These are phyloP conservation scores for Gymnopus androsaceus DNA, from an alignment of 1,284 basidiomycete species.

Conservation along the genomic window DNA sequence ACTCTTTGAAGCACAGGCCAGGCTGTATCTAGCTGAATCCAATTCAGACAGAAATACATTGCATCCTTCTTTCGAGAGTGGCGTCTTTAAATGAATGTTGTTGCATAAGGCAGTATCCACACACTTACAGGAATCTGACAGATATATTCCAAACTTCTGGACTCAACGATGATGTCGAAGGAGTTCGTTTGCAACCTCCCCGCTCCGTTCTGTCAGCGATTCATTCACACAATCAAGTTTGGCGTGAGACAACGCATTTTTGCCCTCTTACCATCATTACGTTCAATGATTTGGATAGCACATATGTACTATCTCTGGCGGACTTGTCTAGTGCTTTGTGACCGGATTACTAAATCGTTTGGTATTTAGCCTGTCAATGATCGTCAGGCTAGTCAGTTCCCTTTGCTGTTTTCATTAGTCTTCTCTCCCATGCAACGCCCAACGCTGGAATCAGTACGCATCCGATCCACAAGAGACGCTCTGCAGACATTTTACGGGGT, in stretches of 20 bases:
- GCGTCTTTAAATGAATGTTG: no score
- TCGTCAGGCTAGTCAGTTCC: slow-evolving; percentile 20
- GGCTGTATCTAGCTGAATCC: no score
- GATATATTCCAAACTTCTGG: slow-evolving; percentile 21
- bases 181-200: slow-evolving; percentile 34
- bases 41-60: no score
- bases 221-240: slow-evolving; percentile 22
- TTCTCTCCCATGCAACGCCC: slow-evolving; percentile 59
- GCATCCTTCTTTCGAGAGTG: no score
- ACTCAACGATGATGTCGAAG: slow-evolving; percentile 34
- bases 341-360: not conserved
- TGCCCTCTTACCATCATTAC: slow-evolving; percentile 34
- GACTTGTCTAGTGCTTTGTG: slow-evolving; percentile 12
- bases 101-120: no score
- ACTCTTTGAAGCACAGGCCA: no score
- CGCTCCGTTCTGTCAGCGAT: slow-evolving; percentile 44
- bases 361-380: slow-evolving; percentile 25
- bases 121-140: no score
- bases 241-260: slow-evolving; percentile 17
- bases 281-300: slow-evolving; percentile 29
- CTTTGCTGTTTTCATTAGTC: slow-evolving; percentile 18
- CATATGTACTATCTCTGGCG: slow-evolving; percentile 28
- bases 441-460: slow-evolving; percentile 71
- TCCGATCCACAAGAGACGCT: slow-evolving; percentile 76
- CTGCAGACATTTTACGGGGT: slow-evolving; percentile 78